Percentiles rank a stretch among this genome's conserved stretches.
These are phyloP conservation scores for Cryptococcus neoformans DNA, from an alignment of 1,284 basidiomycete species.

Conservation along the genomic window DNA sequence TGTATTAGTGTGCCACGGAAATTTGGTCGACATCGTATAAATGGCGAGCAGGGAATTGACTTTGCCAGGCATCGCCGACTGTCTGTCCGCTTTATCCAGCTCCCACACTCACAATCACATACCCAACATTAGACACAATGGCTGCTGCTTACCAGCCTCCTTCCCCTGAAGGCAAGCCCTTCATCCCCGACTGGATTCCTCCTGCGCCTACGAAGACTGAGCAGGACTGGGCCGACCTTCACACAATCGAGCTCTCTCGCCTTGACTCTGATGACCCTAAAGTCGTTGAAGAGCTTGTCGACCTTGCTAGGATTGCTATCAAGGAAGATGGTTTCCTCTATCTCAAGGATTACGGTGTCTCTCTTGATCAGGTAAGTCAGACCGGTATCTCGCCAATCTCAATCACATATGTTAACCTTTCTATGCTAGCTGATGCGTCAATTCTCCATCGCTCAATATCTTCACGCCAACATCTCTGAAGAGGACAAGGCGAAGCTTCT, in stretches of 20 bases:
- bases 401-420: not conserved
- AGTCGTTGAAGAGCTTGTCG: slow-evolving; percentile 17
- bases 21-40: not conserved
- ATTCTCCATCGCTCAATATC: slow-evolving; percentile 26
- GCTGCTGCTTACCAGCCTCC: not conserved
- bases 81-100: not conserved
- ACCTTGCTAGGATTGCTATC: slow-evolving; percentile 14
- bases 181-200: slow-evolving; percentile 16
- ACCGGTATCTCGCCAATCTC: not conserved
- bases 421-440: slow-evolving; percentile 22
- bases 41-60: not conserved
- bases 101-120: not conserved
- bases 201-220: slow-evolving; percentile 18
- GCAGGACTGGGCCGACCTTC: slow-evolving; percentile 23
- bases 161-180: slow-evolving; percentile 9
- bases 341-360: slow-evolving; percentile 21
- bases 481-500: slow-evolving; percentile 28
- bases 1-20: too few species aligned
- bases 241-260: slow-evolving; percentile 18
- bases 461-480: slow-evolving; percentile 26
- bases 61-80: too few species aligned
- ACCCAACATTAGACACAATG: not conserved
- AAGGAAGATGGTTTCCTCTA: slow-evolving; percentile 23
- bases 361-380: slow-evolving; percentile 15
- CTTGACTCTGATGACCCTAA: slow-evolving; percentile 23